Evolutionary conservation across 352 stramenopile species (phyloP).

Genomic region (Pythium rhizo-oryzae): DNA sequence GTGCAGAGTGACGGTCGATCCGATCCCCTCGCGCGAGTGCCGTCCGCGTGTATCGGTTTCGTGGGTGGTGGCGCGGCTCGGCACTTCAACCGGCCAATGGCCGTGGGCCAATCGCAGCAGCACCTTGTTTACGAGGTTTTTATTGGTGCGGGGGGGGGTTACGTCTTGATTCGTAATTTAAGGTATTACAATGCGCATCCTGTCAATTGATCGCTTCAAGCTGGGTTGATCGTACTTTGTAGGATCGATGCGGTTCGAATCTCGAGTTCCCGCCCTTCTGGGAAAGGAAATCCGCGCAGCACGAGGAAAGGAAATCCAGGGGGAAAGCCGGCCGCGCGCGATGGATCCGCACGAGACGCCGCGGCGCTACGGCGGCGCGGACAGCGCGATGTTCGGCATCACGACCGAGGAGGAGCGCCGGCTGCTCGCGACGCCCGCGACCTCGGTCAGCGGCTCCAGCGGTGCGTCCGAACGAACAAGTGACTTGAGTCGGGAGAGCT

Average conservation of each 20-base stretch:
- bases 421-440: slow-evolving; percentile 26
- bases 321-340: neutral
- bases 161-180: slow-evolving; percentile 2
- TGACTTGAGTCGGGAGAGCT: neutral
- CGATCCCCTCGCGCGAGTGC: neutral
- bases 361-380: slow-evolving; percentile 12
- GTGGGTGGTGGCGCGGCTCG: neutral
- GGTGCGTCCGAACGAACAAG: neutral
- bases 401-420: slow-evolving; percentile 25
- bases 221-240: slow-evolving; percentile 10
- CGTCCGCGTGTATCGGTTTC: slow-evolving; percentile 8
- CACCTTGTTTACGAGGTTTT: slow-evolving; percentile 1
- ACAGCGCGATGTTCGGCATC: slow-evolving; percentile 25
- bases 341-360: slow-evolving; percentile 32
- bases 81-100: neutral
- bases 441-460: slow-evolving; percentile 18
- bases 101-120: neutral
- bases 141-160: neutral
- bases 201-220: neutral
- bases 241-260: slow-evolving; percentile 2
- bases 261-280: slow-evolving; percentile 19
- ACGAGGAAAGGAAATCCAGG: neutral
- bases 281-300: neutral
- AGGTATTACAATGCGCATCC: neutral
- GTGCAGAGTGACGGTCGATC: neutral